Base-by-base conservation (phyloP, 2,329 filamentous ascomycete genomes). In the Fusarium cyanostomum region DNA sequence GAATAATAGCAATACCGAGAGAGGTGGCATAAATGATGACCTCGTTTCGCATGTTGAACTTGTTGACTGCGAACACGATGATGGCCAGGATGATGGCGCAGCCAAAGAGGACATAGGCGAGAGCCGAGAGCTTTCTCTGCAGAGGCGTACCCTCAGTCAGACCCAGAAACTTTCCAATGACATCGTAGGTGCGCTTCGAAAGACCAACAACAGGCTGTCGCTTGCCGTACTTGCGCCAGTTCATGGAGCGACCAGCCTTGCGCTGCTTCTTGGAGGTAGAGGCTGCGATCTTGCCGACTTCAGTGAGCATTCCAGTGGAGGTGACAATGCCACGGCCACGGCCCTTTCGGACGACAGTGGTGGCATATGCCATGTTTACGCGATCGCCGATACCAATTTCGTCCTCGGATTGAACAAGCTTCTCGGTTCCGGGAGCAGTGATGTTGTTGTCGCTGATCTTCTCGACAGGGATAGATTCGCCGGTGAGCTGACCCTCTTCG, bases 401-500 rank as follows among this genome's bases (percentile, higher is more conserved):
- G 13, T 76, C 75, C 61, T 83, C 81, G 5, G 69, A 71, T 4
- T 74, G 72, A 43, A 80, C 82, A 4, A 65, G 67, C 54, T 72
- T 85, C 74, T 77, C 87, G 71, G 73, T 81, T 67, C 70, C 80
- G 4, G 79, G 80, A 7, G 77, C 72, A 7, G 68, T 50, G 21
- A 84, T 81, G 57, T 78, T 75, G 67, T 81, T 81, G 16, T 85
- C 81, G 18, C 83, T 79, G 38, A 84, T 81, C 78, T 93, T 90
- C 72, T 88, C 86, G 24, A 91, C 88, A 7, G 90, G 88, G 13
- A 90, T 80, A 5, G 90, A 90, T 75, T 94, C 91, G 70, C 91
- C 91, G 7, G 91, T 93, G 39, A 93, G 83, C 45, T 90, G 86
- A 41, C 89, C 88, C 75, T 93, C 90, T 68, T 96, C 92, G 71